Base-by-base conservation (phyloP, 2,329 filamentous ascomycete genomes). In the Thielaviopsis musarum region DNA sequence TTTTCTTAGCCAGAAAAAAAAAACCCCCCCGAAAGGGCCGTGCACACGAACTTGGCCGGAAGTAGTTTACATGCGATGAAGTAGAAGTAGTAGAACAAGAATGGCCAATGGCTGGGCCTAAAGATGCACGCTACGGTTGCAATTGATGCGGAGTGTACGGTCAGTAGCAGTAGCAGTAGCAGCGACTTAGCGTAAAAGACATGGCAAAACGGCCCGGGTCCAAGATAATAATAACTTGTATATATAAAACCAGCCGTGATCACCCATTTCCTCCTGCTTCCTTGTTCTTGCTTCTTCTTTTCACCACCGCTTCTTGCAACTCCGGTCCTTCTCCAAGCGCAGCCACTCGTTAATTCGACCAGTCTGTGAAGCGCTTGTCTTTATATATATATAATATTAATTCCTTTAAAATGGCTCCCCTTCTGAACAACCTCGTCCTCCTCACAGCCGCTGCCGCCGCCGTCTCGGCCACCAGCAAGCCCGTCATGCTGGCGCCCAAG, bases 401-500 rank as follows among this genome's bases (percentile, higher is more conserved):
- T 22, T 22, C 24, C 17, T 3, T 12, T 22, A 21, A 22, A 19
- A 58, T 61, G 59, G 49, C 53, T 13, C 56, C 59, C 13, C 24
- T 58, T 15, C n/a, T 61, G 13, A 59, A 61, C 49, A 55, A 22
- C 51, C 15, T 53, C 34, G 54, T 62, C 13, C 19, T 55, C 12
- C 38, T 58, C 17, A 41, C 60, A 2, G 58, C 54, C 15, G 58
- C 58, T 21, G 54, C 58, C 26, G 28, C 22, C 21, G 38, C 60
- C 10, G 38, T 55, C 19, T 57, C 60, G 12, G 54, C 45, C 19
- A 24, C 54, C 51, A 30, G 49, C 34, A 55, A 59, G 13, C 41
- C 49, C 15, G 38, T 52, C 21, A 30, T 54, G 15, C 57, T 62
- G 24, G 49, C 60, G 30, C 60, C 60, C n/a, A 57, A 59, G 22